Evolutionary conservation across 768 basidiomycete species (phyloP).

Genomic region (Suillus paluster): DNA sequence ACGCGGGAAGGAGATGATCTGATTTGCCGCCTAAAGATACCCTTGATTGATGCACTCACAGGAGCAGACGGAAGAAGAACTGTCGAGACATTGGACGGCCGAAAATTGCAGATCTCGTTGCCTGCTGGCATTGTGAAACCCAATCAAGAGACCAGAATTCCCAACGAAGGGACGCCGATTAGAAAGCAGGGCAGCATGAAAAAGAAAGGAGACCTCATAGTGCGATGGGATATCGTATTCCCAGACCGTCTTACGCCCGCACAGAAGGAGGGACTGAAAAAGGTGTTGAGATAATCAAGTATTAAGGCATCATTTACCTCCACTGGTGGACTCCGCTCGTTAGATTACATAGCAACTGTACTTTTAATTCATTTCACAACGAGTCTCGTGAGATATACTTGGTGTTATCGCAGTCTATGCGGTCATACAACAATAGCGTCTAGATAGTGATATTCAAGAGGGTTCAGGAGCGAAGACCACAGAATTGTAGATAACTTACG

Average conservation of each 20-base stretch:
- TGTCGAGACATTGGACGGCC: slow-evolving; percentile 79
- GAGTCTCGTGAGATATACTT: background rate
- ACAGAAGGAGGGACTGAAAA: slow-evolving; percentile 83
- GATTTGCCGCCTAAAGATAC: slow-evolving; percentile 57
- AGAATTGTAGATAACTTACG: background rate
- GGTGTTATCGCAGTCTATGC: background rate
- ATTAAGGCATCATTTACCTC: background rate
- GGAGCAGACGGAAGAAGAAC: slow-evolving; percentile 57
- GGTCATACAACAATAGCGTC: background rate
- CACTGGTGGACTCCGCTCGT: background rate
- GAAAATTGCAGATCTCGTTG: slow-evolving; percentile 67
- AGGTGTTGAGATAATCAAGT: slow-evolving; percentile 52
- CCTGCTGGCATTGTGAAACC: slow-evolving; percentile 78
- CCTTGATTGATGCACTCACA: slow-evolving; percentile 83
- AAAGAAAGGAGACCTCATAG: slow-evolving; percentile 82
- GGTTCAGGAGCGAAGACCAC: background rate
- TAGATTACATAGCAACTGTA: slow-evolving; percentile 12
- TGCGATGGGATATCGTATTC: slow-evolving; percentile 86
- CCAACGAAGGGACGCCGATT: slow-evolving; percentile 91
- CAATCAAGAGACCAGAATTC: slow-evolving; percentile 68
- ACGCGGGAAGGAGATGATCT: slow-evolving; percentile 85
- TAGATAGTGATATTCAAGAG: slow-evolving; percentile 1
- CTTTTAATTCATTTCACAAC: slow-evolving; percentile 9
- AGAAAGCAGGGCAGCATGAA: slow-evolving; percentile 72
- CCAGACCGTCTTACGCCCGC: slow-evolving; percentile 72